Base-by-base conservation (phyloP, 164 flowering plant species). In the Aristolochia contorta region DNA sequence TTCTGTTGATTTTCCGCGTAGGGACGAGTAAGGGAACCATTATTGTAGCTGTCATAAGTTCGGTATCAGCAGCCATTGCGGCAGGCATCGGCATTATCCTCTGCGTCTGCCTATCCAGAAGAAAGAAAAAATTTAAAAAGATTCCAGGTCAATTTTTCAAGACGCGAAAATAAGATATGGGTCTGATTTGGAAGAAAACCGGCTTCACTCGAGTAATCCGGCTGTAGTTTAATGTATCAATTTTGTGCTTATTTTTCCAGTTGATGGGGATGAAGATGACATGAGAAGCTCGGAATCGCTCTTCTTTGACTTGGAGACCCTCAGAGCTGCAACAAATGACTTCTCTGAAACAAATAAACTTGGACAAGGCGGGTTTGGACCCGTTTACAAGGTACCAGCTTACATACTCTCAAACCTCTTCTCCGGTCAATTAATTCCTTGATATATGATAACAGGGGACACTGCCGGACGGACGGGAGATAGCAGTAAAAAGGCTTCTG, bases 311-410 rank as follows among this genome's bases (percentile, higher is more conserved):
- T 61, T 76, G 12, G 53, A 18, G 25, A 65, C 65, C 3, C 46
- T 74, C n/a, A 20, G 24, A 19, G 58, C 49, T 30, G 79, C 76
- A 0, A 79, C 83, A 23, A 23, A 75, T 16, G 41, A 75, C 53
- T 79, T 79, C 57, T 71, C 74, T 4, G 65, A 67, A 33, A 53
- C 46, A 21, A 73, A 77, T 58, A 73, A 56, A 58, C 74, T 79
- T 16, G 83, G 83, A 27, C 60, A 73, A 69, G 83, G 83, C 6
- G 80, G 83, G 1, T 77, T 79, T 47, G 83, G 83, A 3, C 61
- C 78, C 4, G 83, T 79, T 22, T 79, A 72, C 66, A 72, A 70
- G 83, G 80, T 79, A 63, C 1, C 14, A 27, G 30, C 2, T 27
- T 5, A 27, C 5, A 27, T 27, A 27, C n/a, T 27, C 30, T 27